A percentile compares a stretch with the other conserved stretches of the same genome.
These are phyloP conservation scores for Edaphochlamys debaryana DNA, from an alignment of 139 green algal genomes.

Conservation along the genomic window DNA sequence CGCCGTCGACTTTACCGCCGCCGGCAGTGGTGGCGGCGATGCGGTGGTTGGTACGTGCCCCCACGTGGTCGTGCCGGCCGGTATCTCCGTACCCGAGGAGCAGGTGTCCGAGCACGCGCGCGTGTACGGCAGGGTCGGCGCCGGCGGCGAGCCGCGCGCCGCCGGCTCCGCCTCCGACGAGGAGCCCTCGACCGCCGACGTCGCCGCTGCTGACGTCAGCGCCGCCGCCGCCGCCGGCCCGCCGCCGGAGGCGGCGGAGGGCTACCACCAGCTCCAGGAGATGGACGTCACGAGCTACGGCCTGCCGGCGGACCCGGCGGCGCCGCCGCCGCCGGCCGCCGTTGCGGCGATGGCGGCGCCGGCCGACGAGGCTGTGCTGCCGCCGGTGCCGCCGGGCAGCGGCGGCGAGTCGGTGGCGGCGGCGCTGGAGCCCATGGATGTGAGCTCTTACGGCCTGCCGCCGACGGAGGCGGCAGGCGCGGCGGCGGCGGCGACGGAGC, in stretches of 20 bases:
- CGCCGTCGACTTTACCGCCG: background rate
- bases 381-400: background rate
- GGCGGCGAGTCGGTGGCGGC: background rate
- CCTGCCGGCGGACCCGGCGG: background rate
- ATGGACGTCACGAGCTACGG: slow-evolving; percentile 18
- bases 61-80: too few relatives aligned
- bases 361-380: background rate
- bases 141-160: background rate
- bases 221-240: background rate
- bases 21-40: background rate
- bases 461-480: background rate
- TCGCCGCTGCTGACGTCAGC: background rate
- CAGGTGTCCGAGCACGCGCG: background rate
- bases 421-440: background rate
- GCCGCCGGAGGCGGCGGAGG: background rate
- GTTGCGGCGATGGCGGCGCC: background rate
- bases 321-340: background rate
- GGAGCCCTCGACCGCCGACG: background rate
- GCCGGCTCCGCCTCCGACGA: background rate
- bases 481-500: background rate
- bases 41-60: background rate
- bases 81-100: too few relatives aligned
- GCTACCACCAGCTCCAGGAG: background rate
- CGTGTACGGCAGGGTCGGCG: background rate
- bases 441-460: background rate